Base-by-base conservation (phyloP, 192 early-diverging fungal genomes). In the Lunasporangiospora selenospora region DNA sequence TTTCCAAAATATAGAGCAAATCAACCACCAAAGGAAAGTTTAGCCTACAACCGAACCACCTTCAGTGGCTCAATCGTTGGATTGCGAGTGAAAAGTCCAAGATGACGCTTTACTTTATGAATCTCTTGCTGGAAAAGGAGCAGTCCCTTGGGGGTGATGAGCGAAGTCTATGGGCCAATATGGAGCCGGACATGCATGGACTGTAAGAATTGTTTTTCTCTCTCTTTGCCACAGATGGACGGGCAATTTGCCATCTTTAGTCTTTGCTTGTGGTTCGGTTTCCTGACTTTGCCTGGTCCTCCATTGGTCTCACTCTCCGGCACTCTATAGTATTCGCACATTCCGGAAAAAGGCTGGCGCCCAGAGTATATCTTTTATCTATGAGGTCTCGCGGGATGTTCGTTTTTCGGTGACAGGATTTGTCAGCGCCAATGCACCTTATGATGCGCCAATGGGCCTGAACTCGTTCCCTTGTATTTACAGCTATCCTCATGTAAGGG, bases 381-480 rank as follows among this genome's bases (percentile, higher is more conserved):
- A 81, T 42, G 80, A 84, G 39, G 76, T 81, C 13, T 67, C 65
- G 10, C 23, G 44, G 7, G 59, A 52, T 27, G 75, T 62, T 5
- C 75, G 77, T 5, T 84, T 81, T 34, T 69, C 77, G 31, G 51
- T 75, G 1, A 43, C 69, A 19, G 82, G 82, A 0, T 84, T 76
- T 30, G 66, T 81, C 2, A 69, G 75, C 47, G 56, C 66, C 33
- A 75, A 56, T 15, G 62, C 66, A 0, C 63, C 75, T 1, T 84
- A 84, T 45, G 82, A 84, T 46, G 21, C 77, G n/a, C 80, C 82
- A 26, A 77, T 67, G 7, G 82, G 82, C 0, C 53, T 84, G 5
- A 77, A 84, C 43, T 84, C 82, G 3, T 84, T 84, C 24, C 82
- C 82, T 13, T 81, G 79, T 39, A 84, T 84, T 42, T 84, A 81